These are phyloP conservation scores for Arthrobotrys conoides DNA, from an alignment of 2,329 filamentous ascomycete genomes.

Conservation along the genomic window DNA sequence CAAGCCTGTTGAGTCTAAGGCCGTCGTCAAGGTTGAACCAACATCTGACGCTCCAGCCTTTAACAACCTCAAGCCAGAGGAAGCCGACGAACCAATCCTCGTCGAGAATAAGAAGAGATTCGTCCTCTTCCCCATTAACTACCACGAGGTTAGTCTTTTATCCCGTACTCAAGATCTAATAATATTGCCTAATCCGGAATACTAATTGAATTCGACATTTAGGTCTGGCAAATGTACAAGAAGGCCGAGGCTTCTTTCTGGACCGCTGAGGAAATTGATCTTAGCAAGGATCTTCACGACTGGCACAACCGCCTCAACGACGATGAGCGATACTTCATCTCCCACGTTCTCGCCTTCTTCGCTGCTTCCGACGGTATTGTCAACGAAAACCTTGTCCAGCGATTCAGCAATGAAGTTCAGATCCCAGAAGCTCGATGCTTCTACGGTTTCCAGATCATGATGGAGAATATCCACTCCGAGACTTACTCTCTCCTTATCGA, in stretches of 20 bases:
- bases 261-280: slow-evolving; percentile 99
- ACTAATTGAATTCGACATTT: slow-evolving; percentile 61
- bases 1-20: slow-evolving; percentile 72
- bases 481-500: slow-evolving; percentile 99
- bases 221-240: slow-evolving; percentile 99
- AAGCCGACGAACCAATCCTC: slow-evolving; percentile 89
- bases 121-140: slow-evolving; percentile 98
- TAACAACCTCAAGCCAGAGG: slow-evolving; percentile 72
- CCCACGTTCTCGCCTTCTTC: slow-evolving; percentile 98
- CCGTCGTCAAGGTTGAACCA: slow-evolving; percentile 74
- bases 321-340: slow-evolving; percentile 98
- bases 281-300: slow-evolving; percentile 98
- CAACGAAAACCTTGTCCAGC: slow-evolving; percentile 98
- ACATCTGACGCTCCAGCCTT: slow-evolving; percentile 70
- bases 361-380: slow-evolving; percentile 98
- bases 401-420: slow-evolving; percentile 97
- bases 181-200: slow-evolving; percentile 42
- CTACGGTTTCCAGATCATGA: slow-evolving; percentile 99
- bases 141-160: slow-evolving; percentile 87
- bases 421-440: slow-evolving; percentile 98
- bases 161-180: slow-evolving; percentile 35
- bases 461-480: slow-evolving; percentile 99
- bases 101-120: slow-evolving; percentile 97
- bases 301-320: slow-evolving; percentile 98
- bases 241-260: slow-evolving; percentile 99